Conservation (phyloP, 495 filamentous ascomycete species). For the Aspergillus egyptiacus region DNA sequence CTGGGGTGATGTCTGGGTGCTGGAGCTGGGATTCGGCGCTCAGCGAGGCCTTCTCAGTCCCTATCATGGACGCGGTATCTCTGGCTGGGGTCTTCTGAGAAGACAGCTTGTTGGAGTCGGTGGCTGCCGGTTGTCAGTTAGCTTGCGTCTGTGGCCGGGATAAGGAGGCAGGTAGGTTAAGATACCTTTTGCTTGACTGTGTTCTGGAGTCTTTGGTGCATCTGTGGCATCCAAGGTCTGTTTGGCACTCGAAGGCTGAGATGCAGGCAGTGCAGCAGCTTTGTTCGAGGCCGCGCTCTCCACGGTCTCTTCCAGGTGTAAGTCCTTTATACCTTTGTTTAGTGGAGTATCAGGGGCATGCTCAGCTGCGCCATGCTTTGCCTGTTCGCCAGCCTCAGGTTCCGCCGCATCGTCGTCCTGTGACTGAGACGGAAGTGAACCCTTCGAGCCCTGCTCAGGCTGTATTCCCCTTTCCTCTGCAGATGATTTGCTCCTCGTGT, state of each 20-base stretch:
- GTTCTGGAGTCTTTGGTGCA: not conserved
- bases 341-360: not conserved
- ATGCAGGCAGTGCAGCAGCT: not conserved
- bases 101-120: not conserved
- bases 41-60: slow-evolving; percentile 8
- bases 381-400: not conserved
- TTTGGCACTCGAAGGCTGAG: not conserved
- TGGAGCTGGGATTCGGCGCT: slow-evolving; percentile 5
- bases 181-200: not conserved
- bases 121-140: not conserved
- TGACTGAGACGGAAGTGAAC: not conserved
- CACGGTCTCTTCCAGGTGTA: not conserved
- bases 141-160: not conserved
- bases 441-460: not conserved
- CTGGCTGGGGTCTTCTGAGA: not conserved
- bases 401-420: not conserved
- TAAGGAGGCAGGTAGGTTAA: not conserved
- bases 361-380: not conserved
- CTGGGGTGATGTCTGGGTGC: not conserved
- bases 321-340: not conserved
- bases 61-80: not conserved
- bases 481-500: not conserved
- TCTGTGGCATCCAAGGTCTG: not conserved
- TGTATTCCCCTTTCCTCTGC: not conserved
- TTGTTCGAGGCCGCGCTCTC: not conserved